Evolutionary conservation across 2,329 filamentous ascomycete species (phyloP).

Genomic region (Metarhizium rileyi): DNA sequence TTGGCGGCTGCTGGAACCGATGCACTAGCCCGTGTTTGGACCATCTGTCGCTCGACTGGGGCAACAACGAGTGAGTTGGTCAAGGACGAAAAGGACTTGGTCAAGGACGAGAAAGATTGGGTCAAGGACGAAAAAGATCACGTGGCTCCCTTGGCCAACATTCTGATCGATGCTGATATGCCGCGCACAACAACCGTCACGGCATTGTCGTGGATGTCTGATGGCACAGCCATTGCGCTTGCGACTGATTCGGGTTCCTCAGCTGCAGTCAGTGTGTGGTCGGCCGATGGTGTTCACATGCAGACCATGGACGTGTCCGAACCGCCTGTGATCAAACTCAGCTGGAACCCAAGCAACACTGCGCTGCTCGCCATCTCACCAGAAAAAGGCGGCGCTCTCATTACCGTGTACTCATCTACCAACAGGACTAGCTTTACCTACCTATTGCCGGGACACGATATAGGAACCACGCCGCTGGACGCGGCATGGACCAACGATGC

Average conservation of each 20-base stretch:
- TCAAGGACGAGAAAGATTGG: no score
- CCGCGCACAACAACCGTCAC: conserved; percentile 44
- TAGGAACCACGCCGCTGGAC: conserved; percentile 43
- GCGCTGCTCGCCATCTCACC: conserved; percentile 49
- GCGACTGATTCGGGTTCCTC: conserved; percentile 43
- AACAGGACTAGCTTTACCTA: conserved; percentile 37
- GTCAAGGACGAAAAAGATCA: conserved; percentile 23
- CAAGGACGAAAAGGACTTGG: no score
- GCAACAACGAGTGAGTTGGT: no score
- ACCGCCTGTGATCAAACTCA: conserved; percentile 51
- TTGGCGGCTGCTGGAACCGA: conserved; percentile 60
- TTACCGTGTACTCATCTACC: conserved; percentile 43
- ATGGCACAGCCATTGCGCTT: conserved; percentile 46
- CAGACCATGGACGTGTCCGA: conserved; percentile 48
- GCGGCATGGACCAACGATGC: conserved; percentile 49
- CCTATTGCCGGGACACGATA: conserved; percentile 38
- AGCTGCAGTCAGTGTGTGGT: conserved; percentile 48
- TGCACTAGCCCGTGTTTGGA: conserved; percentile 62
- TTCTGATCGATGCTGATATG: conserved; percentile 43
- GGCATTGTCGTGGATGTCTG: conserved; percentile 50
- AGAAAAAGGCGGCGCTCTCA: conserved; percentile 40
- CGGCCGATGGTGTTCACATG: conserved; percentile 39
- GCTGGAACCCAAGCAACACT: conserved; percentile 48
- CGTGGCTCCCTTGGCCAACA: conserved; percentile 27
- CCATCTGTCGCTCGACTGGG: conserved; percentile 44